These are phyloP conservation scores for Aspergillus udagawae DNA, from an alignment of 2,329 filamentous ascomycete species.

Conservation along the genomic window DNA sequence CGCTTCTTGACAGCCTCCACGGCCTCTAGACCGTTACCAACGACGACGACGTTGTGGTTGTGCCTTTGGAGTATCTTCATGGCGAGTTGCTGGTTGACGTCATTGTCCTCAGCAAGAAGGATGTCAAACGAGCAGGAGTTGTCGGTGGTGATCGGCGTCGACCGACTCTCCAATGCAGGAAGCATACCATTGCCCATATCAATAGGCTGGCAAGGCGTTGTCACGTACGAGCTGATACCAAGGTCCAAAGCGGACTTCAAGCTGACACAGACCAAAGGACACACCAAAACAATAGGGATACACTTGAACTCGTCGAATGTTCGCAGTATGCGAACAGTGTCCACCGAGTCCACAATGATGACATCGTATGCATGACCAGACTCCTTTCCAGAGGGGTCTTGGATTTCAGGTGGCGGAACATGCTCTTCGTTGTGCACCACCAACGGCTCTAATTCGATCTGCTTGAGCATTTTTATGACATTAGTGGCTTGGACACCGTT, in stretches of 20 bases:
- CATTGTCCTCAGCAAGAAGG: constrained; percentile 91
- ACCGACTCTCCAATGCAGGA: constrained; percentile 86
- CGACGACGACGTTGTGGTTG: constrained; percentile 65
- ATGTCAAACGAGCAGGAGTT: constrained; percentile 96
- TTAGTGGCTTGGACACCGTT: constrained; percentile 63
- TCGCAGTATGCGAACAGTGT: constrained; percentile 79
- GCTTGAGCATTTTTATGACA: constrained; percentile 71
- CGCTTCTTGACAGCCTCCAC: constrained; percentile 85
- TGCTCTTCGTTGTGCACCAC: constrained; percentile 75
- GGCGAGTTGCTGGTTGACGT: constrained; percentile 91
- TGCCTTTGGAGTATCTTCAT: constrained; percentile 98
- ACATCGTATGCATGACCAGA: constrained; percentile 74
- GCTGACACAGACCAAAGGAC: constrained; percentile 82
- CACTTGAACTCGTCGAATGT: constrained; percentile 96
- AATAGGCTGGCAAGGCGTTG: constrained; percentile 87
- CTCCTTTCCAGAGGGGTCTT: constrained; percentile 48
- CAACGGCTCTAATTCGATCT: constrained; percentile 74
- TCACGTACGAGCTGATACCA: constrained; percentile 99
- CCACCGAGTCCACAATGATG: constrained; percentile 90
- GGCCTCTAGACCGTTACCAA: constrained; percentile 90
- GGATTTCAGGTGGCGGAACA: constrained; percentile 54
- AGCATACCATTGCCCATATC: constrained; percentile 96
- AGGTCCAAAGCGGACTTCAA: constrained; percentile 91
- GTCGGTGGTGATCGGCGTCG: constrained; percentile 85
- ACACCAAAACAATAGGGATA: constrained; percentile 88